A percentile compares a stretch with the other conserved stretches of the same genome.
Conservation (phyloP, 805 yeast genomes). For the Hanseniaspora pseudoguilliermondii region DNA sequence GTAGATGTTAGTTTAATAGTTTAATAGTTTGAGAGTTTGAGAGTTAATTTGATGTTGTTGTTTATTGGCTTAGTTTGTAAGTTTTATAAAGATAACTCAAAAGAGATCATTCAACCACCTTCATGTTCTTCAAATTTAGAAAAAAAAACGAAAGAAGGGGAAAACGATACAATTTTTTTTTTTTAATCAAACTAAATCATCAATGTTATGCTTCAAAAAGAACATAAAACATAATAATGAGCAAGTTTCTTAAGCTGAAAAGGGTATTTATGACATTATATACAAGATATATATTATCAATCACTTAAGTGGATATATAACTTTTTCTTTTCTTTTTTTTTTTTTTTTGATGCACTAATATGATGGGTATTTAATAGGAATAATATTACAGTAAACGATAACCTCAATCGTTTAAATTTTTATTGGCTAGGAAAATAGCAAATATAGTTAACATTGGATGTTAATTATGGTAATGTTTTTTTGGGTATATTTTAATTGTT, state of each 20-base stretch:
- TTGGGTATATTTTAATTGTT: background rate
- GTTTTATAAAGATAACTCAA: too few relatives aligned
- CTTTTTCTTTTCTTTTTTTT: background rate
- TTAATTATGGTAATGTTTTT: background rate
- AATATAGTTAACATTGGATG: background rate
- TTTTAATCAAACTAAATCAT: too few relatives aligned
- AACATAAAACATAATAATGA: background rate
- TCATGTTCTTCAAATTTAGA: background rate
- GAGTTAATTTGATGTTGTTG: background rate
- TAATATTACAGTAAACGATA: conserved; percentile 3
- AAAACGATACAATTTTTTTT: too few relatives aligned
- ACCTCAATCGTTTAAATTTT: background rate
- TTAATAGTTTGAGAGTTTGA: too few relatives aligned
- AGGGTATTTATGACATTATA: background rate
- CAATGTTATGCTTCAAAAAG: too few relatives aligned
- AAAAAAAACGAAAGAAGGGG: background rate
- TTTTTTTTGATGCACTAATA: background rate
- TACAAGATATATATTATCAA: background rate
- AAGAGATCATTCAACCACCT: too few relatives aligned
- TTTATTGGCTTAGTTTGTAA: too few relatives aligned
- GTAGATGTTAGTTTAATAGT: background rate
- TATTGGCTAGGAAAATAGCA: background rate
- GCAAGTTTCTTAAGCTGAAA: background rate
- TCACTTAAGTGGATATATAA: background rate
- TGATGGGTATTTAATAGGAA: conserved; percentile 6